Evolutionary conservation across 2,329 filamentous ascomycete genomes (phyloP).

Genomic region (Periconia digitata): DNA sequence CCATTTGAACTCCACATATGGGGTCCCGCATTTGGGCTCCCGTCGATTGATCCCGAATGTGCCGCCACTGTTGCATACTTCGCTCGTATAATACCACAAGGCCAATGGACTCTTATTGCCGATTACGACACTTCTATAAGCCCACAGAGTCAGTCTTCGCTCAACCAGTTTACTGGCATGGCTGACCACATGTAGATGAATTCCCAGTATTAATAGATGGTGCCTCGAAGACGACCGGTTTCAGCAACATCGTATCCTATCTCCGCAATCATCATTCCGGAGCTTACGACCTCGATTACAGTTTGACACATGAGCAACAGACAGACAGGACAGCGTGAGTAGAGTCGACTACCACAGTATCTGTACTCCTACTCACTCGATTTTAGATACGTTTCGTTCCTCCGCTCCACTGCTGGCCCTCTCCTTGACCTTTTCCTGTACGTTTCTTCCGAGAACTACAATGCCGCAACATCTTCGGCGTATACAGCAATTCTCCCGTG

Average conservation of each 20-base stretch:
- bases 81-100: constrained; percentile 59
- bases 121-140: constrained; percentile 66
- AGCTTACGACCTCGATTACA: constrained; percentile 30
- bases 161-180: neutral
- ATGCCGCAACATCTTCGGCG: constrained; percentile 72
- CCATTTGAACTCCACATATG: constrained; percentile 81
- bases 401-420: constrained; percentile 72
- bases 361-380: neutral
- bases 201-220: constrained; percentile 61
- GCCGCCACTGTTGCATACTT: constrained; percentile 81
- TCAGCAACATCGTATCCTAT: constrained; percentile 61
- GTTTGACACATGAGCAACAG: constrained; percentile 31
- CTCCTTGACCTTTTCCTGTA: constrained; percentile 87
- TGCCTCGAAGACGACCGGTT: constrained; percentile 61
- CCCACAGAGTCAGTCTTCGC: constrained; percentile 55
- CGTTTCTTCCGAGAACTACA: constrained; percentile 87
- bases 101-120: constrained; percentile 46
- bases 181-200: constrained; percentile 47
- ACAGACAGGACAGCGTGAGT: constrained; percentile 47
- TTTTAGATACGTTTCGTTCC: constrained; percentile 60
- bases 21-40: constrained; percentile 84
- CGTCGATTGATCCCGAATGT: constrained; percentile 90
- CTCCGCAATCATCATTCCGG: constrained; percentile 43
- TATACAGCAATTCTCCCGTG: constrained; percentile 81
- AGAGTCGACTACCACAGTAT: neutral